Evolutionary conservation across 345 rosid species (phyloP), one percentile per base, ranked within the genome.

Genomic region (Geranium rotundifolium): DNA sequence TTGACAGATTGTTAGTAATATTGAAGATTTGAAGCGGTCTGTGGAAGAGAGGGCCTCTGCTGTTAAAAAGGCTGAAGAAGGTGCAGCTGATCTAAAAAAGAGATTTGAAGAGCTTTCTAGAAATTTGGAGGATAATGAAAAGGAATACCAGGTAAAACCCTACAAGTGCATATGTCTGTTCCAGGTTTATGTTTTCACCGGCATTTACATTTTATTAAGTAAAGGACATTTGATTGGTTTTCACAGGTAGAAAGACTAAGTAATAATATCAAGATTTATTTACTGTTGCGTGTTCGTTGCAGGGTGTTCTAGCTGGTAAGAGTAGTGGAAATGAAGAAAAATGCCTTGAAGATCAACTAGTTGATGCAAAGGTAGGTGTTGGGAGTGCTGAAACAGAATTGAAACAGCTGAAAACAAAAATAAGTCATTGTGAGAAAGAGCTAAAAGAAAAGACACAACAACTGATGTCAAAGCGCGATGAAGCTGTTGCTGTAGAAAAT

Each of bases 241-340:
- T 34, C 41, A 34, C 10, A 4, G 41, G 41, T 34, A 34, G 10
- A 4, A 5, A 34, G 41, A 34, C 41, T 1, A 8, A 23, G 6
- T 34, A 8, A 34, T 34, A 34, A 34, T 23, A 23, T 23, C 2
- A 1, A 34, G 41, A 4, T 34, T 34, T 34, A 34, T 34, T 5
- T 34, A 34, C 41, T 34, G 41, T 34, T 34, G 41, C 27, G 2
- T 23, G 27, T 54, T 19, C n/a, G 50, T 64, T 50, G 49, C 70
- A 93, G 97, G 99, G 97, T 29, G 83, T 93, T 59, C 78, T 90
- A 63, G 96, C 92, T 82, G 99, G 99, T 41, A 93, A 93, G 73
- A 90, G 95, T 73, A 86, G 80, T 69, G 96, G 95, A 20, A 80
- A 81, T 73, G 99, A 93, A 71, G 99, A 90, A 67, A 93, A 93